Base-by-base conservation (phyloP, 2,329 filamentous ascomycete species). In the Aspergillus sp. region DNA sequence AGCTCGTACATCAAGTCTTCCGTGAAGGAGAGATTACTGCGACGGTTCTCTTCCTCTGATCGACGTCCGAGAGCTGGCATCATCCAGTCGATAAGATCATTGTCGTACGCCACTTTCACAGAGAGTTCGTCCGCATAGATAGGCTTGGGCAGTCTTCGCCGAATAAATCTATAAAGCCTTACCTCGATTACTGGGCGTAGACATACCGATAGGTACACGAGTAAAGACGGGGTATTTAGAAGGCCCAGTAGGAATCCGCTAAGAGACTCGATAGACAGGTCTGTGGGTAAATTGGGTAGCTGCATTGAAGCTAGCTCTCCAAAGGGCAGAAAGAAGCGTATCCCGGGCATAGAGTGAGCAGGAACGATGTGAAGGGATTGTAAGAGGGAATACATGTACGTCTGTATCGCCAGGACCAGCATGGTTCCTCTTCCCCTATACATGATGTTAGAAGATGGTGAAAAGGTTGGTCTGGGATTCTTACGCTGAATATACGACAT, bases 11-110 rank as follows among this genome's bases (percentile, higher is more conserved):
- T 66, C 5, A 79, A 62, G 53, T 79, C 77, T 56, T 79, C 68
- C 7, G 69, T 44, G 2, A 79, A 60, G 6, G 75, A 71, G 17
- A 79, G 67, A 49, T 70, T 72, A 52, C 69, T 68, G 39, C 77
- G 75, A n/a, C 68, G 66, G 53, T 68, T 69, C 60, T 79, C 77
- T 61, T 79, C 76, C 50, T 75, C 72, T n/a, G 75, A 69, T 54
- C 74, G 71, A 44, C 76, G 75, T 3, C 76, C 77, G 6, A 78
- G 66, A 4, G 71, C 71, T 10, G 77, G 77, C 21, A 77, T 71
- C 42, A 77, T 76, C 77, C 77, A 79, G 56, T 79, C 77, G 47
- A 78, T 70, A 15, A 79, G 70, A 44, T 78, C 77, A 62, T 78
- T 77, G 44, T 79, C 76, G n/a, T 71, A 67, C 7, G 77, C 77